Conservation (phyloP, 768 basidiomycete species). For the Mycena leptocephala region DNA sequence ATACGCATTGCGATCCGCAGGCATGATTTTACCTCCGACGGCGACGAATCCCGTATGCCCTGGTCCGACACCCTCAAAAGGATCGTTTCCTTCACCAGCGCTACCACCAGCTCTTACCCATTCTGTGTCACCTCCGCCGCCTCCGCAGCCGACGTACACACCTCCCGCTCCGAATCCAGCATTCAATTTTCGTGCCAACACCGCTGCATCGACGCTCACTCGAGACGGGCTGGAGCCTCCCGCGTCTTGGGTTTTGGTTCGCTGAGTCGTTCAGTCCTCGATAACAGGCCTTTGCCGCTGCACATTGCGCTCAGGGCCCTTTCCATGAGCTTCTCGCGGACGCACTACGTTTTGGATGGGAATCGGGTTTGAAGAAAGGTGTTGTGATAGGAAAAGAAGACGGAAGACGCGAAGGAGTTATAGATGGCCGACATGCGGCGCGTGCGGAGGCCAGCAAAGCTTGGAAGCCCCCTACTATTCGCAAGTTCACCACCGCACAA, state of each 20-base stretch:
- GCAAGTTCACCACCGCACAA: not conserved
- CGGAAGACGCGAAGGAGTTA: not conserved
- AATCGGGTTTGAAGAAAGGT: not conserved
- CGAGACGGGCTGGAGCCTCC: too few species aligned
- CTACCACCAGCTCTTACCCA: not conserved
- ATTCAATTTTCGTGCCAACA: too few species aligned
- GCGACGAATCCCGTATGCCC: too few species aligned
- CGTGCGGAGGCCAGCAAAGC: not conserved
- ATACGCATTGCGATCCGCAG: not conserved
- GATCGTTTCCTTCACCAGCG: not conserved
- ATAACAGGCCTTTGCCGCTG: not conserved
- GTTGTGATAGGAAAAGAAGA: not conserved
- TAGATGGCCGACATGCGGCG: not conserved
- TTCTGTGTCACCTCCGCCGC: not conserved
- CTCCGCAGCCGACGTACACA: not conserved
- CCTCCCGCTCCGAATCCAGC: not conserved
- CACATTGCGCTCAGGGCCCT: not conserved
- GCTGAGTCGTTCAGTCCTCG: not conserved
- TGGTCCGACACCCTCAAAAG: too few species aligned
- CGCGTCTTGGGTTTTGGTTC: not conserved
- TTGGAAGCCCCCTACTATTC: not conserved
- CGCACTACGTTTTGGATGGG: not conserved
- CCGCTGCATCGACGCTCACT: too few species aligned
- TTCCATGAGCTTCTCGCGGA: not conserved
- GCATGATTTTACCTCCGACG: not conserved